Base-by-base conservation (phyloP, 352 stramenopile species). In the Globisporangium cederbergense region DNA sequence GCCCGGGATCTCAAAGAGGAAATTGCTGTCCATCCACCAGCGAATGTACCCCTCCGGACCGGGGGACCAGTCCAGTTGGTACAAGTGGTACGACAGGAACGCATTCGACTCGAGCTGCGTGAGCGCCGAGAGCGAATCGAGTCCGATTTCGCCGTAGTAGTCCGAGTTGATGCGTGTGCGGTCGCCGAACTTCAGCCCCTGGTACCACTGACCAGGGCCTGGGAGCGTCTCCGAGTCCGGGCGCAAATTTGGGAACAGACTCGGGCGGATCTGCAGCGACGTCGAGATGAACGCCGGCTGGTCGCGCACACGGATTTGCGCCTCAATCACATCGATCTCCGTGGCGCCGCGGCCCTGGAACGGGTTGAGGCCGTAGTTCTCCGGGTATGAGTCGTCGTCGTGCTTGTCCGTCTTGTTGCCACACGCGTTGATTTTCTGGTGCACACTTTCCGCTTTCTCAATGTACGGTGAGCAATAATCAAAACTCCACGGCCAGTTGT, bases 401-500 rank as follows among this genome's bases (percentile, higher is more conserved):
- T 98, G 65, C 47, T 97, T 96, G 76, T 96, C 95, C 32, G 98
- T 98, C 69, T 96, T 83, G 72, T 97, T 95, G 14, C 82, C 79
- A 70, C 97, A 99, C 6, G 90, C 97, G 50, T 77, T 98, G 70
- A 99, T 96, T 63, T 92, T 90, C 72, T 99, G 97, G 18, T 94
- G 68, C 55, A 94, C 75, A 62, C 98, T 90, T 66, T 98, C 71
- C 7, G 71, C 38, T 73, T 98, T 91, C 25, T 97, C 96, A 30
- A 93, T 62, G 43, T 68, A 90, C 3, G 81, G 81, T 8, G 75
- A 75, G 65, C 97, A 99, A 11, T 77, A 77, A 59, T 99, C 88
- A 65, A 98, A 98, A 70, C 88, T 98, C 95, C 96, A 99, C 0
- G 97, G 97, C 97, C 97, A 99, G 52, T 91, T 93, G 67, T 93